Evolutionary conservation across 306 rosid species (phyloP), one percentile per base, ranked within the genome.

Genomic region (Dryas drummondii): DNA sequence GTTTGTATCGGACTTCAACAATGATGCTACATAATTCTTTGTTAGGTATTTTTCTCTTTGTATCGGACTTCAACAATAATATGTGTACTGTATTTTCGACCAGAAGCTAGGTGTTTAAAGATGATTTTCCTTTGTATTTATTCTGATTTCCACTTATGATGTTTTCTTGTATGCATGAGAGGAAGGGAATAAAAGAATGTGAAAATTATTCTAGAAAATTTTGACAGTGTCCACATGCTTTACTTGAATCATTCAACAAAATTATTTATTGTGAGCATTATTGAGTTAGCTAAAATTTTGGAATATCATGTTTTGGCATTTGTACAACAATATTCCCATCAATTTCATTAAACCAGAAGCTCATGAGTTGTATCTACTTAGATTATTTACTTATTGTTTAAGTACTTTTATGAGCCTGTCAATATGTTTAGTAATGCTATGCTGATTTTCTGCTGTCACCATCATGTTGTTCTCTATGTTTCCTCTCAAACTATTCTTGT

Each of bases 371-470:
- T 13, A 50, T 50, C 66, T 64, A 10, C 19, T 72, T 6, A 16
- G 53, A 46, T 71, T 58, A 40, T 59, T 75, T 60, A 56, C 37
- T 32, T 71, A 72, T 14, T 57, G n/a, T 7, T 71, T 46, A 22
- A 71, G 54, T 71, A 44, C 53, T 71, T 56, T 45, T 70, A 55
- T 51, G 68, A 68, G 74, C 65, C 71, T 73, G 19, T 61, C 56
- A 32, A 58, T 77, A n/a, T 11, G 54, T 71, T 74, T 68, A 72
- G 40, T 58, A 22, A 32, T 74, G 76, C 41, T 52, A 56, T 80
- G n/a, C 78, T 82, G 55, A 68, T 47, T 65, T 52, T 32, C 67
- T 72, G 64, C 45, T 58, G 27, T 81, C 58, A 78, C 51, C 62
- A 42, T 44, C 69, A 48, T 83, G 73, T 60, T 77, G 37, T 78